Conservation (phyloP, 495 filamentous ascomycete species). For the Eremomyces bilateralis region DNA sequence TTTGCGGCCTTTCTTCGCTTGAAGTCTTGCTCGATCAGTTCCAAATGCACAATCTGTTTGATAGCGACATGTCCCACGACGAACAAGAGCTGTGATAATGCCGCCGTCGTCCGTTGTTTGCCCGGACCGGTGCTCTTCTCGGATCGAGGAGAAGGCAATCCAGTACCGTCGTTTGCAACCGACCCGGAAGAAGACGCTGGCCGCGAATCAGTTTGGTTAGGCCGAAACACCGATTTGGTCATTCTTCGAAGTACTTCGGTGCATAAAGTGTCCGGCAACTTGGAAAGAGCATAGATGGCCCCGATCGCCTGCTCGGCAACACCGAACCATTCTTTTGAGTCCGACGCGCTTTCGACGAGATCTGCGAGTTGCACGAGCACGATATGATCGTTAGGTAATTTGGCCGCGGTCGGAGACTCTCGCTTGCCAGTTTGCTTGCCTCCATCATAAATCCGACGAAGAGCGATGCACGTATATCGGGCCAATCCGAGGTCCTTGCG, state of each 20-base stretch:
- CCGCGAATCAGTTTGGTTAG: slow-evolving; percentile 7
- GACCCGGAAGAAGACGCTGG: slow-evolving; percentile 5
- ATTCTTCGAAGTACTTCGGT: slow-evolving; percentile 78
- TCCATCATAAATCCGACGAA: slow-evolving; percentile 55
- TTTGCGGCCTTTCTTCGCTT: slow-evolving; percentile 89
- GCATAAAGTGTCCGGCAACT: slow-evolving; percentile 84
- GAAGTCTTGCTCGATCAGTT: slow-evolving; percentile 90
- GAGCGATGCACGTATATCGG: slow-evolving; percentile 83
- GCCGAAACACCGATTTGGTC: slow-evolving; percentile 58
- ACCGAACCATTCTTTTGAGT: slow-evolving; percentile 88
- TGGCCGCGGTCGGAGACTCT: slow-evolving; percentile 35
- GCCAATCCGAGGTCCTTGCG: slow-evolving; percentile 68
- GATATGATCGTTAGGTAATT: slow-evolving; percentile 80
- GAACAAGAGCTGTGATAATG: slow-evolving; percentile 79
- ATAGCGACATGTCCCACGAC: slow-evolving; percentile 92
- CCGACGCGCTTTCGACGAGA: slow-evolving; percentile 60
- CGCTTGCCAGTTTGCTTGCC: slow-evolving; percentile 27
- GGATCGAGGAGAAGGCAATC: slow-evolving; percentile 19
- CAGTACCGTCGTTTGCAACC: slow-evolving; percentile 16
- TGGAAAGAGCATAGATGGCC: slow-evolving; percentile 86
- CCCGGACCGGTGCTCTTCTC: slow-evolving; percentile 19
- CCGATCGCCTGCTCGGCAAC: slow-evolving; percentile 95
- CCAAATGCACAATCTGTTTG: slow-evolving; percentile 99
- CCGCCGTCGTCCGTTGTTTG: slow-evolving; percentile 35
- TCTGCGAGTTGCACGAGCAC: slow-evolving; percentile 59